Evolutionary conservation across 2,329 filamentous ascomycete genomes (phyloP).

Genomic region (Fusarium phyllophilum): DNA sequence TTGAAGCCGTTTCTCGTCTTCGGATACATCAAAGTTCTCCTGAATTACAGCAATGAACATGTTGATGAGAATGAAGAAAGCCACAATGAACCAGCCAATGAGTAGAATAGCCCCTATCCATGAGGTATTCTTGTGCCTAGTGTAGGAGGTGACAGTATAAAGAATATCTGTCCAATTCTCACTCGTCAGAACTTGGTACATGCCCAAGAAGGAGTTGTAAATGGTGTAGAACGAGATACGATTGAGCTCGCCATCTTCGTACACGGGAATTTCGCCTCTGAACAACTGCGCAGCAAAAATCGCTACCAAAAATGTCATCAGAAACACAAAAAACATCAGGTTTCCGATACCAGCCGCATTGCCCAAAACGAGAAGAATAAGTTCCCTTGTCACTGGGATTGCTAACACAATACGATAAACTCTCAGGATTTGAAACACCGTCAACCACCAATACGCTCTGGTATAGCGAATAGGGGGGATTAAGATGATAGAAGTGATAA

Average conservation of each 20-base stretch:
- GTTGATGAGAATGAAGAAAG: constrained; percentile 95
- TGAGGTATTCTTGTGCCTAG: constrained; percentile 73
- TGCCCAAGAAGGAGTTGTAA: constrained; percentile 94
- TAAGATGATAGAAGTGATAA: constrained; percentile 86
- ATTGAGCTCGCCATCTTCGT: constrained; percentile 71
- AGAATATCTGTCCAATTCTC: constrained; percentile 94
- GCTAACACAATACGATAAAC: constrained; percentile 92
- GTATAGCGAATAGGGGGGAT: constrained; percentile 81
- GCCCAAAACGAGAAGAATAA: constrained; percentile 88
- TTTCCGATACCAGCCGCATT: constrained; percentile 94
- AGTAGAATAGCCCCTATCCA: constrained; percentile 95
- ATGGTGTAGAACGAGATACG: constrained; percentile 86
- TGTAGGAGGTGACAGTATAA: constrained; percentile 81
- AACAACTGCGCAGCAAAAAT: constrained; percentile 96
- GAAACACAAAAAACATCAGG: constrained; percentile 93
- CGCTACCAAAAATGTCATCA: constrained; percentile 92
- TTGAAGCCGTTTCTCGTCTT: constrained; percentile 96
- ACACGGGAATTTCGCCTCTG: constrained; percentile 79
- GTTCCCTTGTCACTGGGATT: constrained; percentile 84
- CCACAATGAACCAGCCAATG: constrained; percentile 93
- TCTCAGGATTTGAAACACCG: constrained; percentile 90
- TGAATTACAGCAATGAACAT: constrained; percentile 99
- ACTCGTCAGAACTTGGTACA: constrained; percentile 96
- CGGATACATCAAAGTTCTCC: constrained; percentile 98
- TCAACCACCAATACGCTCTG: constrained; percentile 86